Conservation (phyloP, 2,329 filamentous ascomycete genomes). For the Alternaria hordeiaustralica region DNA sequence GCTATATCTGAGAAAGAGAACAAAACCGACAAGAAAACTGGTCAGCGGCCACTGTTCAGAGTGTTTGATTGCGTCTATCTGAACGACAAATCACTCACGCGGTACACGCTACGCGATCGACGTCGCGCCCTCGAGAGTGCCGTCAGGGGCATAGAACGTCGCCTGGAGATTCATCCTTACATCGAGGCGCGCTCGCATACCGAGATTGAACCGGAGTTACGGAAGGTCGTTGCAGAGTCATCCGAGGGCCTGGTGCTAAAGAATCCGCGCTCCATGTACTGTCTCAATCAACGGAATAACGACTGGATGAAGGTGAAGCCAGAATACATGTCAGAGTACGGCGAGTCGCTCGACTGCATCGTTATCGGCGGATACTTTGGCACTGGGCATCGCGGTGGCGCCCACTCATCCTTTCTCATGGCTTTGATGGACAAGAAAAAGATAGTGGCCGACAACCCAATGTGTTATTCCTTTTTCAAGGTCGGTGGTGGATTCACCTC, state of each 20-base stretch:
- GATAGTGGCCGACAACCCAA: constrained; percentile 65
- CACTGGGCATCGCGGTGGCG: constrained; percentile 82
- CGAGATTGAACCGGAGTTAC: constrained; percentile 79
- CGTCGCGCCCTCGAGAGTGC: constrained; percentile 74
- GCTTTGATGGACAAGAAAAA: too few species aligned
- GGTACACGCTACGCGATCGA: constrained; percentile 82
- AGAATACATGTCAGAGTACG: constrained; percentile 97
- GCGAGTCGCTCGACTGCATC: constrained; percentile 88
- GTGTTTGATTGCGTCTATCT: constrained; percentile 92
- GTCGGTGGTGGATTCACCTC: constrained; percentile 92
- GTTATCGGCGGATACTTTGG: constrained; percentile 94
- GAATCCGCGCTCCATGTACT: constrained; percentile 86
- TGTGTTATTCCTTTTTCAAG: constrained; percentile 94
- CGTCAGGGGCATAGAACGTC: constrained; percentile 72
- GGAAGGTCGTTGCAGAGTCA: constrained; percentile 82
- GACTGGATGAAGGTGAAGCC: constrained; percentile 99
- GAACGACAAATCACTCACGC: constrained; percentile 79
- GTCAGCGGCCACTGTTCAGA: constrained; percentile 77
- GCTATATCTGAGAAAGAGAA: constrained; percentile 81
- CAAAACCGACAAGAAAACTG: constrained; percentile 62
- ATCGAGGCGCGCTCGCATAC: constrained; percentile 69
- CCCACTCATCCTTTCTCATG: constrained; percentile 69
- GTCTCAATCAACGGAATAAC: constrained; percentile 86
- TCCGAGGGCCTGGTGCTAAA: constrained; percentile 93
- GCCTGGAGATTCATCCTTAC: constrained; percentile 83